Evolutionary conservation across 2,329 filamentous ascomycete genomes (phyloP).

Genomic region (Cercospora berteroae): DNA sequence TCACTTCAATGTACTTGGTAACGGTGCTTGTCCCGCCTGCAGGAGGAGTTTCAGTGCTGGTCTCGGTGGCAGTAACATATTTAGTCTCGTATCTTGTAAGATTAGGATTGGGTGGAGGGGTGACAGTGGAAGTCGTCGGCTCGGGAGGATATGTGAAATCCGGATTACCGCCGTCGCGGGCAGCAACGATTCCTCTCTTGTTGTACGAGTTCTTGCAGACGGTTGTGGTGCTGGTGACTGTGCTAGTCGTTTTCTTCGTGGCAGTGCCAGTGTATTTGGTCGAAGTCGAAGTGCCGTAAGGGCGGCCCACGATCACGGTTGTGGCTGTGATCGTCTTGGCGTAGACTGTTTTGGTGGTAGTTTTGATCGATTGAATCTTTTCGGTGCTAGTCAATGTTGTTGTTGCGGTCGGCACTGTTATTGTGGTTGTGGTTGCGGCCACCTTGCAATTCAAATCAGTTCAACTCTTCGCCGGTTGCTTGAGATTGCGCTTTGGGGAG

Average conservation of each 20-base stretch:
- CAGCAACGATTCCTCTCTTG: background rate
- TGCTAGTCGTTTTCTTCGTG: background rate
- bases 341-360: background rate
- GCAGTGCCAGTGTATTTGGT: background rate
- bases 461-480: background rate
- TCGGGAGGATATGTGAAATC: slow-evolving; percentile 4
- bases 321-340: background rate
- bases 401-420: background rate
- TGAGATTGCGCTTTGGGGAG: background rate
- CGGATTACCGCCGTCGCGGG: background rate
- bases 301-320: background rate
- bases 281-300: background rate
- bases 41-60: background rate
- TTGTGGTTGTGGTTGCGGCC: background rate
- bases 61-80: background rate
- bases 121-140: background rate
- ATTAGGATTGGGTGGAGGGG: background rate
- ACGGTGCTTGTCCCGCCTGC: background rate
- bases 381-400: background rate
- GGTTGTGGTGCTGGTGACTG: background rate
- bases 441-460: background rate
- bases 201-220: background rate
- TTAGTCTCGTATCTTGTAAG: background rate
- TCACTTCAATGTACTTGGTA: background rate
- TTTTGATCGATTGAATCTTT: background rate